phyloP scores from a whole-genome alignment of 2,329 filamentous ascomycete species.

The Malbranchea zuffiana region DNA sequence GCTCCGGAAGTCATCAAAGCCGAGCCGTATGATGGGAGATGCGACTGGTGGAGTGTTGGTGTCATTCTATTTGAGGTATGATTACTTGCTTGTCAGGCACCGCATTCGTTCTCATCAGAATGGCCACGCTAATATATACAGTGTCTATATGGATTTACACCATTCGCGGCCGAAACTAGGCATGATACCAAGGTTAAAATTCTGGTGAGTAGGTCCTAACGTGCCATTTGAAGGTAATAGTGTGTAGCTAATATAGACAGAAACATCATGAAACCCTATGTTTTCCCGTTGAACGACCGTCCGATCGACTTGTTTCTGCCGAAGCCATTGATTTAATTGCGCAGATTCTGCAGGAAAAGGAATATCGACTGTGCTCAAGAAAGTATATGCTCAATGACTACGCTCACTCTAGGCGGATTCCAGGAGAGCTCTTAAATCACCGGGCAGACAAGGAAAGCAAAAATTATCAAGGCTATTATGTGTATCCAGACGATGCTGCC shows the following conservation, averaged over 20 bases:
- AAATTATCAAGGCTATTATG: slow-evolving; percentile 48
- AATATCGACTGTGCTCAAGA: slow-evolving; percentile 62
- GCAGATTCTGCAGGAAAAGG: slow-evolving; percentile 60
- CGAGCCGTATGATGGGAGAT: slow-evolving; percentile 76
- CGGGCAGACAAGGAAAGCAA: slow-evolving; percentile 23
- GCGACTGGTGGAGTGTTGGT: slow-evolving; percentile 94
- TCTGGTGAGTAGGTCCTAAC: slow-evolving; percentile 42
- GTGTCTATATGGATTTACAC: slow-evolving; percentile 84
- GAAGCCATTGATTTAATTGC: slow-evolving; percentile 68
- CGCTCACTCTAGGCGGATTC: slow-evolving; percentile 22
- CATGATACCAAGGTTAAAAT: slow-evolving; percentile 81
- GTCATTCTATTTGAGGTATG: slow-evolving; percentile 75
- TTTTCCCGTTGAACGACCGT: slow-evolving; percentile 52
- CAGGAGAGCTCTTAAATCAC: slow-evolving; percentile 25
- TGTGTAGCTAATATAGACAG: slow-evolving; percentile 31
- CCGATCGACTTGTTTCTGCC: slow-evolving; percentile 49
- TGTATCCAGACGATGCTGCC: slow-evolving; percentile 72
- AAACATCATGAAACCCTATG: slow-evolving; percentile 58
- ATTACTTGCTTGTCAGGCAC: neutral
- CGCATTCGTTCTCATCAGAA: neutral
- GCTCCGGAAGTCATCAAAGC: slow-evolving; percentile 83
- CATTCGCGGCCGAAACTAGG: slow-evolving; percentile 72
- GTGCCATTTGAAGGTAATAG: neutral
- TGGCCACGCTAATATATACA: slow-evolving; percentile 20
- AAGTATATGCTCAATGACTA: slow-evolving; percentile 60